These are phyloP conservation scores for Chaetoceros tenuissimus DNA, from an alignment of 108 stramenopile species.

Conservation along the genomic window DNA sequence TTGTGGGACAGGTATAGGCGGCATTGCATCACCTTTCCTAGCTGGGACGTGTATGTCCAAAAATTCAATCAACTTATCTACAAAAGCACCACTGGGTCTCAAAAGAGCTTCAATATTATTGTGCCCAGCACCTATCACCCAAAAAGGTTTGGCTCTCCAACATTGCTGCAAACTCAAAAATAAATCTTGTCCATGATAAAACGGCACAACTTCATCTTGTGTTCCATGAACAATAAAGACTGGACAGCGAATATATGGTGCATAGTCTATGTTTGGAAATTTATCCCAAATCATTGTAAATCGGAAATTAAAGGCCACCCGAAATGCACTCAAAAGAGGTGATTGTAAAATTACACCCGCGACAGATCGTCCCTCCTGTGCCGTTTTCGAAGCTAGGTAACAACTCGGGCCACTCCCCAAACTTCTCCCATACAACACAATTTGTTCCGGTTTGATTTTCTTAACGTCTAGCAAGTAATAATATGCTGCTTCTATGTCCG, in stretches of 20 bases:
- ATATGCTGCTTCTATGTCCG: constrained; percentile 92
- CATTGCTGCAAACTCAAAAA: constrained; percentile 76
- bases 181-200: constrained; percentile 91
- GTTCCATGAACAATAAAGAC: constrained; percentile 91
- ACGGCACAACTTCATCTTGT: constrained; percentile 92
- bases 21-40: constrained; percentile 45
- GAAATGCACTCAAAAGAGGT: constrained; percentile 75
- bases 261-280: constrained; percentile 92
- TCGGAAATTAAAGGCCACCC: constrained; percentile 89
- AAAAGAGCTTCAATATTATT: constrained; percentile 90
- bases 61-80: constrained; percentile 76
- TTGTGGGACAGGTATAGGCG: constrained; percentile 58
- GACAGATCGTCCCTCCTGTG: constrained; percentile 63
- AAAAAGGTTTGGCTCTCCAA: constrained; percentile 88
- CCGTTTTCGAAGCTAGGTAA: constrained; percentile 86
- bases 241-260: constrained; percentile 73
- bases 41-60: constrained; percentile 75
- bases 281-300: constrained; percentile 81
- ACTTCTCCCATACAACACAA: constrained; percentile 86
- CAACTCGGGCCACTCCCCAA: constrained; percentile 92
- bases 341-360: constrained; percentile 79
- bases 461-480: constrained; percentile 69
- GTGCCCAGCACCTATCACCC: constrained; percentile 87
- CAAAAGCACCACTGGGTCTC: constrained; percentile 68
- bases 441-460: constrained; percentile 72